Evolutionary conservation across 2,329 filamentous ascomycete genomes (phyloP).

Genomic region (Diaporthe citrichinensis): DNA sequence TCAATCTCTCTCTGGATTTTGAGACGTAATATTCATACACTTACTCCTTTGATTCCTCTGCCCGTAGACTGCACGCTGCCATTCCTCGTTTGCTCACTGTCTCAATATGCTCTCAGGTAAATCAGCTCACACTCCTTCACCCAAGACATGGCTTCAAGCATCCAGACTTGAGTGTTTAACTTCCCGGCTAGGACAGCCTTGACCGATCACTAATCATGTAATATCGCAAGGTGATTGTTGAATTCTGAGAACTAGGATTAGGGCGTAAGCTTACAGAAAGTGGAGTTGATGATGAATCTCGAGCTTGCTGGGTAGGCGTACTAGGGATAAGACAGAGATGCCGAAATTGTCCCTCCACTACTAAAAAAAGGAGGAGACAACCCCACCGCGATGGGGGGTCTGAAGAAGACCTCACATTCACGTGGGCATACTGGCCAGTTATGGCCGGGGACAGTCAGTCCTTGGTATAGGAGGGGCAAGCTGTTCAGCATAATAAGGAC

Average conservation of each 20-base stretch:
- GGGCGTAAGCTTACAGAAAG: too few relatives aligned
- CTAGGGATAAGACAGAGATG: neutral
- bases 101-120: neutral
- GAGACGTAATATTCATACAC: neutral
- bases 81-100: neutral
- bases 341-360: neutral
- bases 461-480: neutral
- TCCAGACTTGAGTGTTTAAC: too few relatives aligned
- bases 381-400: neutral
- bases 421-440: neutral
- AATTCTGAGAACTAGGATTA: neutral
- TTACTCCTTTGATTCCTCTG: too few relatives aligned
- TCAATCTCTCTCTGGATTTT: neutral
- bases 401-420: neutral
- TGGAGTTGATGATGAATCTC: neutral
- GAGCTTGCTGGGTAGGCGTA: neutral
- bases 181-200: too few relatives aligned
- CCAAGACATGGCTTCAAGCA: neutral
- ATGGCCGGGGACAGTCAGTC: neutral
- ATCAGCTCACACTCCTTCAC: neutral
- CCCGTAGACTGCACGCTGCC: neutral
- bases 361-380: neutral
- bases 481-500: neutral
- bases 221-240: too few relatives aligned
- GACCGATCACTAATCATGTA: too few relatives aligned